Evolutionary conservation across 352 stramenopile genomes (phyloP).

Genomic region (Peronospora belbahrii): DNA sequence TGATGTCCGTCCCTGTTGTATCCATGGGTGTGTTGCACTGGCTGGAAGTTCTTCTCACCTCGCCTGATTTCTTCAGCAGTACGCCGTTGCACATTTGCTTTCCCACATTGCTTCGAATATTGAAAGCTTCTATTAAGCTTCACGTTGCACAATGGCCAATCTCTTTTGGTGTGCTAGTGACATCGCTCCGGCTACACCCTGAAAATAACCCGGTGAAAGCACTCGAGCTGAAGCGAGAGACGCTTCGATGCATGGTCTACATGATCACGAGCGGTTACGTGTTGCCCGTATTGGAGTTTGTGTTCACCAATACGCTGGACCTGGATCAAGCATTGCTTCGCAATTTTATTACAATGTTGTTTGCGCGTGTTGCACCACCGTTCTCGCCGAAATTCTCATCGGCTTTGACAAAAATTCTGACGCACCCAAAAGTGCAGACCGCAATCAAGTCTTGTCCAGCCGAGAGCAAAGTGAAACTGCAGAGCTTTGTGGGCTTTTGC

Average conservation of each 20-base stretch:
- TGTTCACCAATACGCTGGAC: slow-evolving; percentile 69
- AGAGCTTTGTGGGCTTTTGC: slow-evolving; percentile 57
- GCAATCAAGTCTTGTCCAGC: slow-evolving; percentile 71
- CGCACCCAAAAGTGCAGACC: slow-evolving; percentile 79
- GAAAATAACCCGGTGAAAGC: slow-evolving; percentile 83
- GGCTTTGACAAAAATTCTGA: slow-evolving; percentile 64
- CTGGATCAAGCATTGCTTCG: slow-evolving; percentile 77
- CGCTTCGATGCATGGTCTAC: slow-evolving; percentile 79
- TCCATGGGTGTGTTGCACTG: slow-evolving; percentile 83
- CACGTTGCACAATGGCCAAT: slow-evolving; percentile 80
- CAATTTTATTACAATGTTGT: slow-evolving; percentile 80
- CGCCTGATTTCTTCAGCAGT: slow-evolving; percentile 70
- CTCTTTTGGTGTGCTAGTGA: slow-evolving; percentile 73
- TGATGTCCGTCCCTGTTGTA: slow-evolving; percentile 76
- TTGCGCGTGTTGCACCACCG: slow-evolving; percentile 59
- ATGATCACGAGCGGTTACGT: slow-evolving; percentile 86
- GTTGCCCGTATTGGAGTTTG: slow-evolving; percentile 75
- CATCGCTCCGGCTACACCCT: slow-evolving; percentile 56
- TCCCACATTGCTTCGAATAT: slow-evolving; percentile 63
- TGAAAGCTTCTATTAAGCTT: slow-evolving; percentile 71
- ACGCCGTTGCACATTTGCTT: slow-evolving; percentile 83
- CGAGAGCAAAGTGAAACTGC: slow-evolving; percentile 73
- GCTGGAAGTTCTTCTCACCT: slow-evolving; percentile 70
- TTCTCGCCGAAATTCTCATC: slow-evolving; percentile 74
- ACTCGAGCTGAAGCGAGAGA: slow-evolving; percentile 77